Base-by-base conservation (phyloP, 495 filamentous ascomycete genomes). In the Tuber magnatum region DNA sequence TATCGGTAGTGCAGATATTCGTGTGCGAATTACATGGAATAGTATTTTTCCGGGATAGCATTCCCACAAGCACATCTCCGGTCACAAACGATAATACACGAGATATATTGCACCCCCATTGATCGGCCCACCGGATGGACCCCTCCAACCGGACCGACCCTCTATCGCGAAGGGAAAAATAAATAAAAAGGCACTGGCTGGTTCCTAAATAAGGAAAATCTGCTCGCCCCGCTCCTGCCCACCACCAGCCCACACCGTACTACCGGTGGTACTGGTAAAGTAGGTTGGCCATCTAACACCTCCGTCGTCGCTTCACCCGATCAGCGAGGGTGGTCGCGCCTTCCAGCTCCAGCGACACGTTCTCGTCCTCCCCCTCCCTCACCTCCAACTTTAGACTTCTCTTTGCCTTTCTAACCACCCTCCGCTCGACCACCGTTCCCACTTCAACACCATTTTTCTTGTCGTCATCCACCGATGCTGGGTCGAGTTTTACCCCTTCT, bases 251-350 rank as follows among this genome's bases (percentile, higher is more conserved):
- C 56, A 61, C 7, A 61, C n/a, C 12, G n/a, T 14, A 32, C n/a
- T 3, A 32, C n/a, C 9, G n/a, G n/a, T n/a, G n/a, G n/a, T n/a
- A n/a, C n/a, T n/a, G n/a, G n/a, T n/a, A n/a, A n/a, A n/a, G n/a
- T n/a, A n/a, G n/a, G n/a, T 61, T 61, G 51, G 14, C 41, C 51
- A 42, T 14, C 65, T 78, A 78, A 65, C 5, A 20, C 46, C 80
- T 81, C 44, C 73, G 71, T 18, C 80, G 76, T 56, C 76, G 78
- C 70, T 81, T 81, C 38, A 81, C 74, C 61, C 80, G 78, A 71
- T 81, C 80, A 28, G 79, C 80, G 72, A 81, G 75, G 18, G 77
- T 80, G n/a, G 51, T 42, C 38, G 7, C 46, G 14, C 56, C 65
- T 68, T 70, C 61, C 41, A 70, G 28, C 48, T 68, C 28, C 56